Base-by-base conservation (phyloP, 257 asterid genomes). In the Solanum chaucha region DNA sequence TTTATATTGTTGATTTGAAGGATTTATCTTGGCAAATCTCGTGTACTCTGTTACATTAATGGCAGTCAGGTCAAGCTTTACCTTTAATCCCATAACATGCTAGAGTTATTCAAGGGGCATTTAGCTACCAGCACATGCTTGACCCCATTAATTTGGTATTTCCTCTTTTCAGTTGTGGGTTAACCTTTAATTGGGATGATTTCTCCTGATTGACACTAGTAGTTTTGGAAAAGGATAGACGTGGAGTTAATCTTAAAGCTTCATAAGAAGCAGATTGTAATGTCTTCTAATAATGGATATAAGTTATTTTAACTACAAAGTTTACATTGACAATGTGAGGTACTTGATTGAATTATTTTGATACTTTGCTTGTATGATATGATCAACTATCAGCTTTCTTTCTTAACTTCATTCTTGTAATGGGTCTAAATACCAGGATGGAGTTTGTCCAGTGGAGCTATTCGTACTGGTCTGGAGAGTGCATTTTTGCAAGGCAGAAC, bases 401-500 rank as follows among this genome's bases (percentile, higher is more conserved):
- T 72, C 32, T 44, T 14, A 46, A 78, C 65, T 46, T 26, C 30
- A 78, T 44, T 46, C 38, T 78, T 78, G 40, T 78, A 44, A 44
- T 44, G 65, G 5, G 17, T 78, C 24, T 78, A 13, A 78, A 44
- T 78, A 44, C 15, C 22, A 78, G 84, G 84, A 35, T 97, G 98
- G 97, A 89, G 90, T 51, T 84, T 97, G 68, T 93, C 97, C 13
- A 90, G 91, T 86, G 85, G 87, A 73, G 93, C 98, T 84, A 90
- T 97, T 78, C 96, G 93, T 78, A 90, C 95, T 88, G 99, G 99
- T 90, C 89, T 97, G 72, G 95, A 97, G 90, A 28, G 89, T 82
- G 93, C 84, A 15, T 26, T 86, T 93, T 88, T 97, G 93, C 94
- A 88, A 81, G 99, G 99, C 24, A 93, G 99, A 92, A 93, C 90